Conservation (phyloP, 371 early-diverging fungal species). For the Fennellomyces sp. region DNA sequence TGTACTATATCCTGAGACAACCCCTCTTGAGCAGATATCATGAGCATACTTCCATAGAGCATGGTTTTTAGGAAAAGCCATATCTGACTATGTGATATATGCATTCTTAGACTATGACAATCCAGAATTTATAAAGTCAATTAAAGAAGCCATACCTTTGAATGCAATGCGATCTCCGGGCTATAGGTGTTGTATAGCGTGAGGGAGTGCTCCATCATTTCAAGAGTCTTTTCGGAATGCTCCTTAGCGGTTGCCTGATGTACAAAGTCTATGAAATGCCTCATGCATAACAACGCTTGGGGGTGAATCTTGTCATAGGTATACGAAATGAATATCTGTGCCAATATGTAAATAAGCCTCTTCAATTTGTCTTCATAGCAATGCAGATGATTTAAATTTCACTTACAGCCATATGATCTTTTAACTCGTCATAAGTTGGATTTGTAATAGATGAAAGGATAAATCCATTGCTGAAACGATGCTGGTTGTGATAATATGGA, state of each 20-base stretch:
- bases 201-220: constrained; percentile 1
- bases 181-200: neutral
- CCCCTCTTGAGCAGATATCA: constrained; percentile 1
- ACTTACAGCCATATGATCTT: neutral
- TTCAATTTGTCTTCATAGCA: neutral
- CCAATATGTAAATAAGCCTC: neutral
- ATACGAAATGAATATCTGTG: neutral
- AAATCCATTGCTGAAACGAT: neutral
- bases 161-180: neutral
- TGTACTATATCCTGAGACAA: neutral
- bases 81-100: too few relatives aligned
- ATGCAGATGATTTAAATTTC: neutral
- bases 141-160: neutral
- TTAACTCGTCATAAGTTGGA: constrained; percentile 5
- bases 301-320: neutral
- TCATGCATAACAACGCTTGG: neutral
- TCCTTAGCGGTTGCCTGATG: constrained; percentile 5
- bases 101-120: too few relatives aligned
- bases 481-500: neutral
- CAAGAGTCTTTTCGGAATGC: neutral
- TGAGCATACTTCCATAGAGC: neutral
- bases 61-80: constrained; percentile 14
- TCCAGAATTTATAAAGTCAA: neutral
- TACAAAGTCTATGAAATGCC: constrained; percentile 9
- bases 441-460: constrained; percentile 1